Base-by-base conservation (phyloP, 73 alveolate genomes). In the Breviolum minutum region DNA sequence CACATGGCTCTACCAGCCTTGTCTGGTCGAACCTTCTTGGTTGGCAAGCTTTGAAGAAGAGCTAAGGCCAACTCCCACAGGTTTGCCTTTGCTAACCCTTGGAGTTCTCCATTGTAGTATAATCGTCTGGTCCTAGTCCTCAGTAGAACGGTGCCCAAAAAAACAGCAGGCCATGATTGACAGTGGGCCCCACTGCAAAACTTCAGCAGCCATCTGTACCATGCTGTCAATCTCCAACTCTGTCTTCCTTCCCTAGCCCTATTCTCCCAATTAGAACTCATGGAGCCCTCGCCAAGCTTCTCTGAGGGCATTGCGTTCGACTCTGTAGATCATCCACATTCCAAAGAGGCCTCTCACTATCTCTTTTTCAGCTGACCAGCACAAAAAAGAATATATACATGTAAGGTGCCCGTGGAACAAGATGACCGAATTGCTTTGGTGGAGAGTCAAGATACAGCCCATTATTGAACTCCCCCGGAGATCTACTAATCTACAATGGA, bases 21-120 rank as follows among this genome's bases (percentile, higher is more conserved):
- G 74, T 82, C 91, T n/a, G 91, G 91, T 0, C 91, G 91, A 61
- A 82, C 73, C 91, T 82, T 82, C 91, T 61, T 54, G 40, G 26
- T 4, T 48, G 91, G 91, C 91, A 82, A 60, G 91, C 91, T 82
- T 48, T 24, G 91, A 54, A 82, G 91, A 70, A 82, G 27, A 14
- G 87, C 1, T 8, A 79, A 13, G 30, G 87, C 87, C 66, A 26
- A 32, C n/a, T 79, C 66, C 91, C 91, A 82, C 7, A 48, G 91
- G 5, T 61, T 82, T 30, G 74, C 63, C n/a, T 82, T 82, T 6
- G 91, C 54, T 60, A 60, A 60, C 2, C 24, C 24, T 19, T 82
- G 60, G 40, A 82, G 73, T 73, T 60, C 69, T 17, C 91, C 74
- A 7, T 82, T 82, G 91, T 82, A 82, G 73, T 82, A 73, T 40